These are phyloP conservation scores for Arthroderma uncinatum DNA, from an alignment of 2,329 filamentous ascomycete species.

Conservation along the genomic window DNA sequence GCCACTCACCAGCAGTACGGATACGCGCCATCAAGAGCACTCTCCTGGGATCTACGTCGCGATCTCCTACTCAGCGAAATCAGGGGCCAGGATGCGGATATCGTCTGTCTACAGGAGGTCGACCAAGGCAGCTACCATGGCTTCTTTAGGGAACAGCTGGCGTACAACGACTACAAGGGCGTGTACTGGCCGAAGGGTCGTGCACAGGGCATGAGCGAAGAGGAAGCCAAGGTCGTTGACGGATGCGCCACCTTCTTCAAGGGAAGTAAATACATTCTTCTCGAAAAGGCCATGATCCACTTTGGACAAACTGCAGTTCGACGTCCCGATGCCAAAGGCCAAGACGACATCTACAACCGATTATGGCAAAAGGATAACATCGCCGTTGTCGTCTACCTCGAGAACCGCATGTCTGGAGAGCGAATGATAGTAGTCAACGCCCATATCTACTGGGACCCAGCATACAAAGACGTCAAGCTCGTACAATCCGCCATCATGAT, in stretches of 20 bases:
- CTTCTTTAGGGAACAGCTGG: constrained; percentile 77
- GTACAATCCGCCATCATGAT: constrained; percentile 93
- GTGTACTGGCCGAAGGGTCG: constrained; percentile 85
- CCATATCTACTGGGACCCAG: constrained; percentile 90
- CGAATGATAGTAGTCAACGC: constrained; percentile 87
- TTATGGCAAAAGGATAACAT: constrained; percentile 99
- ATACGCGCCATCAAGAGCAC: constrained; percentile 70
- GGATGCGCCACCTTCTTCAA: constrained; percentile 97
- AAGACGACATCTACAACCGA: constrained; percentile 95
- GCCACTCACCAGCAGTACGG: constrained; percentile 77
- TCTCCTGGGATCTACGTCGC: constrained; percentile 79
- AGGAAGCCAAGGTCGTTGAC: constrained; percentile 80
- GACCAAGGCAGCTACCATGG: constrained; percentile 86
- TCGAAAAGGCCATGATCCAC: constrained; percentile 91
- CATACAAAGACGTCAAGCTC: constrained; percentile 83
- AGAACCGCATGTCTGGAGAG: constrained; percentile 81
- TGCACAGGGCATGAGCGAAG: constrained; percentile 82
- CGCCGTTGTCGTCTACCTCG: constrained; percentile 80
- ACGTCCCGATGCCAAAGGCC: constrained; percentile 90
- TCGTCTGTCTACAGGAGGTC: constrained; percentile 87
- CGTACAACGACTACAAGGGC: constrained; percentile 81
- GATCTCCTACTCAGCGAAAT: constrained; percentile 76
- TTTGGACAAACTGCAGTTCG: constrained; percentile 89
- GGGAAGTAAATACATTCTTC: constrained; percentile 79
- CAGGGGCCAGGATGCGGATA: constrained; percentile 66